Percentiles rank a stretch among this genome's conserved stretches.
Evolutionary conservation across 73 alveolate genomes (phyloP).

Genomic region (Stentor roeselii): DNA sequence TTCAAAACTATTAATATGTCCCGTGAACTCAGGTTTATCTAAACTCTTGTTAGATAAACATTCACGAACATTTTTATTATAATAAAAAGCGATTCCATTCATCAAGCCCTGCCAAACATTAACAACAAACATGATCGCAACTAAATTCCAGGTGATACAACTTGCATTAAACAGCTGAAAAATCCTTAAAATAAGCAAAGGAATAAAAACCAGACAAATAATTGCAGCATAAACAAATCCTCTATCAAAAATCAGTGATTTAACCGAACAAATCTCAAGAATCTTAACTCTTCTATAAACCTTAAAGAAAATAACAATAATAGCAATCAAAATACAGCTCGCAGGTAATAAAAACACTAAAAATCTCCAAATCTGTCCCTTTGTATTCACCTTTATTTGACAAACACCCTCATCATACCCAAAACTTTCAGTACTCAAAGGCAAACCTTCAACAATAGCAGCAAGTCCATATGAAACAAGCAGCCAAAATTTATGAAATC

Average conservation of each 20-base stretch:
- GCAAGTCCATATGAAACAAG: background rate
- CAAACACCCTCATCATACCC: background rate
- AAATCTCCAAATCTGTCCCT: background rate
- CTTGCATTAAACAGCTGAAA: background rate
- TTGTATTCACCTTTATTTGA: background rate
- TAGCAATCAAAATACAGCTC: background rate
- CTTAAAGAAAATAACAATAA: too few species aligned
- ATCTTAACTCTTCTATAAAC: too few species aligned
- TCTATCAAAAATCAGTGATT: background rate
- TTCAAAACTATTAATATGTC: too few species aligned
- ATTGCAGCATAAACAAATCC: background rate
- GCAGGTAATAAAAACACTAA: background rate
- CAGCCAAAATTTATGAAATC: background rate
- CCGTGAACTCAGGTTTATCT: too few species aligned
- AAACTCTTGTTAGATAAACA: too few species aligned
- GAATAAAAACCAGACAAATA: too few species aligned
- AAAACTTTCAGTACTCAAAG: background rate
- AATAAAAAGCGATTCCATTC: background rate
- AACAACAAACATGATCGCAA: background rate
- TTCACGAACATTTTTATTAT: background rate
- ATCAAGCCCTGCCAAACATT: background rate
- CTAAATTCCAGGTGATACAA: background rate
- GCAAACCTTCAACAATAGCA: background rate
- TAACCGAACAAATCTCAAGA: background rate
- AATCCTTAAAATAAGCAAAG: background rate